phyloP scores from a whole-genome alignment of 2,329 filamentous ascomycete species.

The Emmonsiellopsis sp. region DNA sequence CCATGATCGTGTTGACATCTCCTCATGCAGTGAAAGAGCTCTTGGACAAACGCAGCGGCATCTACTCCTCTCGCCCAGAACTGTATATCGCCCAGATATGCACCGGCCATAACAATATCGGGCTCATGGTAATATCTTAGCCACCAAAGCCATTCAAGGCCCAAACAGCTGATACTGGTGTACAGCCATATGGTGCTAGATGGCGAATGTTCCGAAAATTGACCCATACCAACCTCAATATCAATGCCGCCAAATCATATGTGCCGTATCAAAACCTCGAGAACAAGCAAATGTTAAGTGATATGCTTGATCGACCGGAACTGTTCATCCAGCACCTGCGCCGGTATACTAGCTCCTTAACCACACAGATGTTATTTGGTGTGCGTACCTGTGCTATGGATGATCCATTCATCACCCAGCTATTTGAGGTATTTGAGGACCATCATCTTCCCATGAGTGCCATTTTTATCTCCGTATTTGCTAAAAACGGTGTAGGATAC shows the following conservation, averaged over 20 bases:
- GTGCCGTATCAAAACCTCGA: slow-evolving; percentile 48
- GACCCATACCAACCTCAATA: slow-evolving; percentile 40
- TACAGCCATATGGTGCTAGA: slow-evolving; percentile 17
- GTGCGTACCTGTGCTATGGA: slow-evolving; percentile 34
- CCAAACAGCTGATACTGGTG: not conserved
- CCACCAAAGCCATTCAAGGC: not conserved
- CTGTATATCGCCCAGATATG: slow-evolving; percentile 36
- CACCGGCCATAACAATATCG: slow-evolving; percentile 16
- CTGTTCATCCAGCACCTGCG: slow-evolving; percentile 37
- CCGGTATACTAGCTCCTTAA: slow-evolving; percentile 41
- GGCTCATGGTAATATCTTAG: slow-evolving; percentile 22
- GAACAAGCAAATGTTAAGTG: slow-evolving; percentile 42
- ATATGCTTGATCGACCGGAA: slow-evolving; percentile 37
- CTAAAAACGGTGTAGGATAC: too few relatives aligned
- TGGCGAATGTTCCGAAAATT: slow-evolving; percentile 24
- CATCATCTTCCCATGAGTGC: too few relatives aligned
- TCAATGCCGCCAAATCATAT: slow-evolving; percentile 39
- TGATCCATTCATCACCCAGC: slow-evolving; percentile 33
- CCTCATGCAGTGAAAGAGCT: slow-evolving; percentile 42
- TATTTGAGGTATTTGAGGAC: slow-evolving; percentile 24
- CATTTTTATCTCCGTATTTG: too few relatives aligned
- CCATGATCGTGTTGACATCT: slow-evolving; percentile 39
- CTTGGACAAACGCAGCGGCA: slow-evolving; percentile 40
- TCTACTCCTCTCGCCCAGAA: slow-evolving; percentile 41
- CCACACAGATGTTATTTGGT: slow-evolving; percentile 43